Evolutionary conservation across 345 rosid genomes (phyloP).

Genomic region (Eucalyptus pauciflora): DNA sequence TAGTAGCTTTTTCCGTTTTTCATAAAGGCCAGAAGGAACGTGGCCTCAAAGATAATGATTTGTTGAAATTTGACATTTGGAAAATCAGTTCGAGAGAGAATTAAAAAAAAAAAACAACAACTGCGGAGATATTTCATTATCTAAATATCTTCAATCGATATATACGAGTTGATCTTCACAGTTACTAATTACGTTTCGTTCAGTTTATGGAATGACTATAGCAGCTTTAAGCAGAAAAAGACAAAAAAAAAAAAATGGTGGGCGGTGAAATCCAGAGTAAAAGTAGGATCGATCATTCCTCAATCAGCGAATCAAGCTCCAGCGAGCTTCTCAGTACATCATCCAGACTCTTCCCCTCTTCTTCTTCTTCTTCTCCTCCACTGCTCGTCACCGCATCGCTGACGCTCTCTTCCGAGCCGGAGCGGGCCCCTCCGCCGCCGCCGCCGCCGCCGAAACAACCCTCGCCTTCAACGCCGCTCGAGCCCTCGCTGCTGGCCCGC

Average conservation of each 20-base stretch:
- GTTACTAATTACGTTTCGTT: background rate
- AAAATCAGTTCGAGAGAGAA: background rate
- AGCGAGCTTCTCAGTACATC: background rate
- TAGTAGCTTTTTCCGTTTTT: too few relatives aligned
- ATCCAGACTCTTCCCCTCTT: background rate
- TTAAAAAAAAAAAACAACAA: too few relatives aligned
- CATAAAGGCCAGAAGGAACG: too few relatives aligned
- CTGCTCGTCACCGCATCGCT: background rate
- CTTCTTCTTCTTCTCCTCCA: conserved; percentile 5
- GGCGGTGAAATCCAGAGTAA: background rate
- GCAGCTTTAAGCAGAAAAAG: background rate
- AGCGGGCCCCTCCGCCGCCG: background rate
- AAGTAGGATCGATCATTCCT: background rate
- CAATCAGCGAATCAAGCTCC: background rate
- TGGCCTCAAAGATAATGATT: too few relatives aligned
- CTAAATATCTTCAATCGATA: background rate
- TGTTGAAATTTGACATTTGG: too few relatives aligned
- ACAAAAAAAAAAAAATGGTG: background rate
- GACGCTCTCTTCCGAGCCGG: background rate
- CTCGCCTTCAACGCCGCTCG: background rate
- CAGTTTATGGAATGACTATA: background rate
- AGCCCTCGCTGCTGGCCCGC: background rate
- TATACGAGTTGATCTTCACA: background rate
- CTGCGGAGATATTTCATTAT: background rate
- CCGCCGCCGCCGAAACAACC: background rate